Percentiles rank a stretch among this genome's conserved stretches.
Conservation (phyloP, 2,329 filamentous ascomycete genomes). For the Tolypocladium capitatum region DNA sequence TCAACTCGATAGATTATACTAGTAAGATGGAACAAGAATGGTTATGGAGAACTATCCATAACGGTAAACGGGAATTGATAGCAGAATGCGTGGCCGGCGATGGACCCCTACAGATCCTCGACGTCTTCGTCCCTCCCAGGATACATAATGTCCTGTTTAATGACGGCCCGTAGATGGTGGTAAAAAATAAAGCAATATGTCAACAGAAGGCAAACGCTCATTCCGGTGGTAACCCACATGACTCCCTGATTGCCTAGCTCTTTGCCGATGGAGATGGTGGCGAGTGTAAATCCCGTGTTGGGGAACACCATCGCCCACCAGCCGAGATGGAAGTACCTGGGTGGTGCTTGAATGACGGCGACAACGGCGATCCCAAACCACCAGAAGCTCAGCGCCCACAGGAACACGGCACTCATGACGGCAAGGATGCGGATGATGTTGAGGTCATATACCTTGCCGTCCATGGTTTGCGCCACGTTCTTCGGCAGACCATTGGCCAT, state of each 20-base stretch:
- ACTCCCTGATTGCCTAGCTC: slow-evolving; percentile 31
- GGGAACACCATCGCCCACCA: slow-evolving; percentile 55
- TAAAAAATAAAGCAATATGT: slow-evolving; percentile 31
- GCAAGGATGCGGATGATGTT: slow-evolving; percentile 31
- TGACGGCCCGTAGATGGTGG: slow-evolving; percentile 29
- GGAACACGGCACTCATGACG: slow-evolving; percentile 36
- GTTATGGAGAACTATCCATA: too few relatives aligned
- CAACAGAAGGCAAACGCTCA: slow-evolving; percentile 31
- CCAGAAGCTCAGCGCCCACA: slow-evolving; percentile 52
- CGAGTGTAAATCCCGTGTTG: slow-evolving; percentile 45
- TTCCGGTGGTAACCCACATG: slow-evolving; percentile 33
- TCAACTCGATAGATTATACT: too few relatives aligned
- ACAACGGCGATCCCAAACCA: slow-evolving; percentile 34
- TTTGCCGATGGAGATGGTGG: slow-evolving; percentile 39
- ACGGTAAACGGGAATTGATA: too few relatives aligned
- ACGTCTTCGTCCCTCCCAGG: slow-evolving; percentile 41
- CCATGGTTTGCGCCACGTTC: slow-evolving; percentile 27
- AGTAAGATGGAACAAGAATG: too few relatives aligned
- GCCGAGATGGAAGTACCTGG: slow-evolving; percentile 42
- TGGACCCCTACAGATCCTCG: slow-evolving; percentile 20
- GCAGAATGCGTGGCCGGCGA: neutral
- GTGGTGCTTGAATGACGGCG: slow-evolving; percentile 21
- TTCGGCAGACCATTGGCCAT: slow-evolving; percentile 38
- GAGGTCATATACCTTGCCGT: slow-evolving; percentile 28
- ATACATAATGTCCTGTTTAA: slow-evolving; percentile 41